Evolutionary conservation across 805 yeast species (phyloP).

Genomic region (Candida michaelii): DNA sequence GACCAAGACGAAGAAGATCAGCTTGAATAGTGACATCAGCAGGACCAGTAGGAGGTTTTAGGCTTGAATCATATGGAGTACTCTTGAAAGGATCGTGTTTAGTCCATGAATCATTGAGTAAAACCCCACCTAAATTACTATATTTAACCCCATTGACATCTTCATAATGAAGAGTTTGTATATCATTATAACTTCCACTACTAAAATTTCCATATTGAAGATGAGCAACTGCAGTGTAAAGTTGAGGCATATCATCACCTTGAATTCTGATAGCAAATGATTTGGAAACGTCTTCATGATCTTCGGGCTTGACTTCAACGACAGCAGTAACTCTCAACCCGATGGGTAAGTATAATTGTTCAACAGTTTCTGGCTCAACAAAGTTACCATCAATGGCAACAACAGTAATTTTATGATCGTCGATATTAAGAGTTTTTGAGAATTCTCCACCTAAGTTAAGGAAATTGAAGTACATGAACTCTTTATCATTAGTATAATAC

Average conservation of each 20-base stretch:
- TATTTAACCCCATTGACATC: constrained; percentile 19
- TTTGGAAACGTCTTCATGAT: constrained; percentile 16
- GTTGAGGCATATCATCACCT: constrained; percentile 28
- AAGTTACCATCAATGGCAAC: constrained; percentile 35
- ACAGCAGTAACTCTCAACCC: constrained; percentile 30
- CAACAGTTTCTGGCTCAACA: constrained; percentile 22
- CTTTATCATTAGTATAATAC: constrained; percentile 20
- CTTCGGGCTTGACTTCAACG: constrained; percentile 20
- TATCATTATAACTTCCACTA: constrained; percentile 1
- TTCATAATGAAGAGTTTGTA: constrained; percentile 1
- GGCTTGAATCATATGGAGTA: constrained; percentile 14
- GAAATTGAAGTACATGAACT: constrained; percentile 28
- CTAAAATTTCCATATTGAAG: constrained; percentile 21
- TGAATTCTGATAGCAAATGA: constrained; percentile 29
- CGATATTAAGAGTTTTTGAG: constrained; percentile 32
- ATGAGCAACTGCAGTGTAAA: constrained; percentile 26
- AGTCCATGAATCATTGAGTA: constrained; percentile 11
- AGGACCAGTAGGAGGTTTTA: constrained; percentile 13
- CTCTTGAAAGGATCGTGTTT: constrained; percentile 22
- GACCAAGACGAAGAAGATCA: constrained; percentile 30
- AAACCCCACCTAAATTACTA: constrained; percentile 24
- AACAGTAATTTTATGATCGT: constrained; percentile 28
- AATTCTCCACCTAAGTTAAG: constrained; percentile 36
- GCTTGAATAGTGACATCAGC: constrained; percentile 28
- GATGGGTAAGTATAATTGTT: constrained; percentile 30